These are phyloP conservation scores for Thoreauomyces humboldtii DNA, from an alignment of 192 early-diverging fungal genomes.

Conservation along the genomic window DNA sequence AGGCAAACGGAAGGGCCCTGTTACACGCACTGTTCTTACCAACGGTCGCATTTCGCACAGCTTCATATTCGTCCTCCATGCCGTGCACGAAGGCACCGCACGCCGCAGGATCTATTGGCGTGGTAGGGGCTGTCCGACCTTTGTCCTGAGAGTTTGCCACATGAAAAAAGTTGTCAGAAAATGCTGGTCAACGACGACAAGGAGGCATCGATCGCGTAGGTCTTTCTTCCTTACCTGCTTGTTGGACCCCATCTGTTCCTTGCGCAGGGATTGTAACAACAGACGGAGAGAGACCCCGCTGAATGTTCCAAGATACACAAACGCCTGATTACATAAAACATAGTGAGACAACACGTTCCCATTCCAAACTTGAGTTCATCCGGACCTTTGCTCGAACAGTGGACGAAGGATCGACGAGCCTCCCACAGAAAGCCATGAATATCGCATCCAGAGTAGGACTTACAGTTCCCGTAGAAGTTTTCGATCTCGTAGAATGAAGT, in stretches of 20 bases:
- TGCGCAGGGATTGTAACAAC: constrained; percentile 23
- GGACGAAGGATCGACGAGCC: background rate
- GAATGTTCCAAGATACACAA: constrained; percentile 26
- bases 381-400: background rate
- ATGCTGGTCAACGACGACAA: background rate
- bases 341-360: background rate
- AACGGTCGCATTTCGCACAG: constrained; percentile 82
- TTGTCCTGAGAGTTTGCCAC: background rate
- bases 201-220: background rate
- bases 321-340: too few species aligned
- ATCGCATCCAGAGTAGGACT: background rate
- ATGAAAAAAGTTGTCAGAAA: constrained; percentile 5
- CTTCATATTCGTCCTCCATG: constrained; percentile 91
- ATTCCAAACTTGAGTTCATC: background rate
- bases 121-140: background rate
- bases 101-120: constrained; percentile 33
- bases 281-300: constrained; percentile 3
- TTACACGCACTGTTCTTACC: constrained; percentile 43
- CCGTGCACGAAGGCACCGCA: constrained; percentile 95
- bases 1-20: too few species aligned
- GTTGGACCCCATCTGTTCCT: constrained; percentile 3
- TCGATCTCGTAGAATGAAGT: background rate
- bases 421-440: constrained; percentile 3
- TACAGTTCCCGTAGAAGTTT: background rate
- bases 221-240: background rate